Percentiles rank a stretch among this genome's conserved stretches.
These are phyloP conservation scores for Saccharomyces kudriavzevii DNA, from an alignment of 805 yeast genomes.

Conservation along the genomic window DNA sequence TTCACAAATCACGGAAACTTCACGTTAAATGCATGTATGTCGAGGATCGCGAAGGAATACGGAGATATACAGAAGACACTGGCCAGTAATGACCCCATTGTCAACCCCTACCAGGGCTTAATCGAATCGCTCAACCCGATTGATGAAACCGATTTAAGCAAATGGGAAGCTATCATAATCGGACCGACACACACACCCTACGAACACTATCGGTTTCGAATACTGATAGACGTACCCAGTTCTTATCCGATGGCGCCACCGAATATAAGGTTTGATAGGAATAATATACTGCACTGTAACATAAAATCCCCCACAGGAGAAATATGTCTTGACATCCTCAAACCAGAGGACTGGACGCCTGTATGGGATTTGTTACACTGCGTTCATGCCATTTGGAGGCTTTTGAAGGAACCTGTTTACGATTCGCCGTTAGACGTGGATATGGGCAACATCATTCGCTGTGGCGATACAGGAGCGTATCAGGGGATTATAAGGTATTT, in stretches of 20 bases:
- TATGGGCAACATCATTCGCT: constrained; percentile 50
- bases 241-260: constrained; percentile 60
- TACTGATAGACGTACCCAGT: constrained; percentile 38
- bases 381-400: constrained; percentile 48
- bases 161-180: constrained; percentile 44
- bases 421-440: constrained; percentile 66
- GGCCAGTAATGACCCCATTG: background rate
- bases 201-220: constrained; percentile 43
- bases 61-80: constrained; percentile 7
- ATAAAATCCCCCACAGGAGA: constrained; percentile 51
- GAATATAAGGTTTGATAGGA: constrained; percentile 35
- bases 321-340: constrained; percentile 60
- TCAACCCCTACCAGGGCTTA: constrained; percentile 1
- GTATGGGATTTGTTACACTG: constrained; percentile 58
- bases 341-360: constrained; percentile 55
- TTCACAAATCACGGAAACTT: too few relatives aligned
- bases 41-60: constrained; percentile 18
- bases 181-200: constrained; percentile 50
- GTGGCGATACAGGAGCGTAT: constrained; percentile 40
- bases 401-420: constrained; percentile 60
- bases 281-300: constrained; percentile 41
- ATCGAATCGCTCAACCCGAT: constrained; percentile 40
- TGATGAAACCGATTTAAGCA: constrained; percentile 36
- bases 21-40: constrained; percentile 2
- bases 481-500: constrained; percentile 37